Conservation (phyloP, 75 land plant genomes). For the Picea sitchensis region DNA sequence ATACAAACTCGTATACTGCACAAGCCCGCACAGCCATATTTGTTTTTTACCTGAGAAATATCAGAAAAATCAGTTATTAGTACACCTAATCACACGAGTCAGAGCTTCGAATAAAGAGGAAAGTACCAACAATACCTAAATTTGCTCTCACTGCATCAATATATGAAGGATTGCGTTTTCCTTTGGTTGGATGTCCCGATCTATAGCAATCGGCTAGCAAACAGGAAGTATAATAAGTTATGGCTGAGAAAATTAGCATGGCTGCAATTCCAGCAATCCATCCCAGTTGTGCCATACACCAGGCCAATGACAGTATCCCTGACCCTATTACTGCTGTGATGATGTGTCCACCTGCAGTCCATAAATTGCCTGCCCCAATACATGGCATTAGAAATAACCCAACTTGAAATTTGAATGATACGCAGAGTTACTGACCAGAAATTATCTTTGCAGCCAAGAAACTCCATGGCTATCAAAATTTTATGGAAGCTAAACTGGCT, state of each 20-base stretch:
- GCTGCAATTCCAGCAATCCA: constrained; percentile 51
- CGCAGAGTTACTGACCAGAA: too few relatives aligned
- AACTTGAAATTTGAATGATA: too few relatives aligned
- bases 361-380: constrained; percentile 31
- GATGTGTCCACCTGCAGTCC: constrained; percentile 56
- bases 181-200: constrained; percentile 27
- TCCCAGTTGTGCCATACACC: constrained; percentile 61
- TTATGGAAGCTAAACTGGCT: too few relatives aligned
- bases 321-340: constrained; percentile 69
- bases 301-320: constrained; percentile 60
- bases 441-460: too few relatives aligned
- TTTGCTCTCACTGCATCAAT: constrained; percentile 50
- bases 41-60: constrained; percentile 28
- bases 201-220: constrained; percentile 58
- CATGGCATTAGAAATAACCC: too few relatives aligned
- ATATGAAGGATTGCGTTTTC: constrained; percentile 54
- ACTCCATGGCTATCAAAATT: too few relatives aligned
- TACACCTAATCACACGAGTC: neutral
- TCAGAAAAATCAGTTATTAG: neutral
- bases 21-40: constrained; percentile 34
- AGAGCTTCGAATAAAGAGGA: neutral
- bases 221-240: constrained; percentile 45
- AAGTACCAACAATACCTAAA: constrained; percentile 22
- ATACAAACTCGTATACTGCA: constrained; percentile 59
- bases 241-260: constrained; percentile 35